phyloP scores from a whole-genome alignment of 192 early-diverging fungal species.

The Coemansia sp. region DNA sequence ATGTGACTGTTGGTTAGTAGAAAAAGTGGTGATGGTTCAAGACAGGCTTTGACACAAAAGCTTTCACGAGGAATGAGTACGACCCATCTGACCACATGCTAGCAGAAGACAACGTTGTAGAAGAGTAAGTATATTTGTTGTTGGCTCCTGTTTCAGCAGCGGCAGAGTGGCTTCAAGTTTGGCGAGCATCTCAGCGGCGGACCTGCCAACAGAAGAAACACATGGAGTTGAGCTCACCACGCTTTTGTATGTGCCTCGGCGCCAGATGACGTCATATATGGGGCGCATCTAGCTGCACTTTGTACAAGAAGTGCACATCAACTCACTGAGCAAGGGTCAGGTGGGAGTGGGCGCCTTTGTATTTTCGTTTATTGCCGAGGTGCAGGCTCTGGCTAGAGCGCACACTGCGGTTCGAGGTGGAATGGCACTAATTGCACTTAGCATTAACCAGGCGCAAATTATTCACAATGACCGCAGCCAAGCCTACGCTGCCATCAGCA shows the following conservation, averaged over 20 bases:
- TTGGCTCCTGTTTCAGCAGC: background rate
- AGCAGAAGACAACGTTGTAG: no score
- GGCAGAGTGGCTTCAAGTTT: background rate
- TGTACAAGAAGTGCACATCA: conserved; percentile 67
- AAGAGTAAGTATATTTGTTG: background rate
- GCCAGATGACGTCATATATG: conserved; percentile 58
- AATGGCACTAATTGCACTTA: conserved; percentile 69
- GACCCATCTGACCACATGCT: no score
- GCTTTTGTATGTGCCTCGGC: conserved; percentile 64
- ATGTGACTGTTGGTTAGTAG: no score
- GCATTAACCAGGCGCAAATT: conserved; percentile 67
- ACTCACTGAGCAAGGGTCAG: conserved; percentile 36
- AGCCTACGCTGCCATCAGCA: conserved; percentile 68
- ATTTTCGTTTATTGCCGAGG: conserved; percentile 67
- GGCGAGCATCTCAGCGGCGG: background rate
- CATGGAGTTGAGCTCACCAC: conserved; percentile 69
- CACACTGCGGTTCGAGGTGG: conserved; percentile 73
- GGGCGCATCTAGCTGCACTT: conserved; percentile 80
- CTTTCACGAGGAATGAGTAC: no score
- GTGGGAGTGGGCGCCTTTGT: conserved; percentile 78
- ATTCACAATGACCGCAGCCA: conserved; percentile 71
- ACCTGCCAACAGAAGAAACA: conserved; percentile 15
- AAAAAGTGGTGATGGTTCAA: no score
- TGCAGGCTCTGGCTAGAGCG: conserved; percentile 66
- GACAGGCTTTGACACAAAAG: no score